Evolutionary conservation across 2,329 filamentous ascomycete genomes (phyloP).

Genomic region (Ophiobolus disseminans): DNA sequence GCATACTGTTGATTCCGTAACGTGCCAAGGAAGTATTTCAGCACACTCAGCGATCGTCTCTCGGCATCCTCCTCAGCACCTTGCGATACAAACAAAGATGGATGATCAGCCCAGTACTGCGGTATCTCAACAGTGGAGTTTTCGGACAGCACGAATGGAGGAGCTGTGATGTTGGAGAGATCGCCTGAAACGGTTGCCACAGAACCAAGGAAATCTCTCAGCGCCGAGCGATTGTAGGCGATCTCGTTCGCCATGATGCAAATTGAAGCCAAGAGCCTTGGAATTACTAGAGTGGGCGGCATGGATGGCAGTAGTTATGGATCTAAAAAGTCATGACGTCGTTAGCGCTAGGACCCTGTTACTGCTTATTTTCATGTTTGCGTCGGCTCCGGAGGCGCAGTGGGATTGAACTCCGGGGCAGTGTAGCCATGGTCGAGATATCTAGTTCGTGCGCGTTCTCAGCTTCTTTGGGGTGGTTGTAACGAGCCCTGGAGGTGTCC

Average conservation of each 20-base stretch:
- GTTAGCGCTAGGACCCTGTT: constrained; percentile 1
- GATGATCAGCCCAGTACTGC: constrained; percentile 56
- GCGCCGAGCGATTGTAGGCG: constrained; percentile 35
- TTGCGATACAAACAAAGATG: constrained; percentile 55
- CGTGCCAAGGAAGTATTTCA: constrained; percentile 59
- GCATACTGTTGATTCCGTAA: constrained; percentile 58
- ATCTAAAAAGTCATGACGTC: constrained; percentile 13
- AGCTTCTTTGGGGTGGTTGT: background rate
- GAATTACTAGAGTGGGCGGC: constrained; percentile 1
- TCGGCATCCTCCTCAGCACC: constrained; percentile 51
- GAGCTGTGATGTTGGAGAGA: constrained; percentile 56
- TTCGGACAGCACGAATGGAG: constrained; percentile 54
- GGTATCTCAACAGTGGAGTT: constrained; percentile 56
- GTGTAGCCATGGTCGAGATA: background rate
- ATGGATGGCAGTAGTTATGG: constrained; percentile 4
- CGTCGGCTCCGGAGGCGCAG: too few relatives aligned
- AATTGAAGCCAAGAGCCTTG: background rate
- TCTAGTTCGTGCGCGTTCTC: background rate
- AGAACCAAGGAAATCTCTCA: constrained; percentile 46
- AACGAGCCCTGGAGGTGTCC: background rate
- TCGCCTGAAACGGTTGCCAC: constrained; percentile 57
- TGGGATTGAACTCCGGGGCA: too few relatives aligned
- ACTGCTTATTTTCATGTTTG: background rate
- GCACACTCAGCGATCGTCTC: constrained; percentile 53
- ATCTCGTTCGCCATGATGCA: constrained; percentile 28